Conservation (phyloP, 2,329 filamentous ascomycete genomes). For the Xylaria sp. region DNA sequence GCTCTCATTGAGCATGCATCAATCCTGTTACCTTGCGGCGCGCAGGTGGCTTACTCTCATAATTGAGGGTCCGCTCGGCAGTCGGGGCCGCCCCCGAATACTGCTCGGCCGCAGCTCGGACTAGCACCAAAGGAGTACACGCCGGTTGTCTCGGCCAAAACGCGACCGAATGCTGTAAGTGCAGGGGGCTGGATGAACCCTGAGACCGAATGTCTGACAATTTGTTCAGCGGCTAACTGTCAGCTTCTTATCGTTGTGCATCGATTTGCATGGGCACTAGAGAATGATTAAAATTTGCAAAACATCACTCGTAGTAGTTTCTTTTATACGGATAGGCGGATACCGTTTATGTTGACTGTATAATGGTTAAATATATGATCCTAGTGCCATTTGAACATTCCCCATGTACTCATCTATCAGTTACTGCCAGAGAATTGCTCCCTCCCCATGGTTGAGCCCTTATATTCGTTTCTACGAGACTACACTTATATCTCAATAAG, state of each 20-base stretch:
- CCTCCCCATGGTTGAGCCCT: constrained; percentile 5
- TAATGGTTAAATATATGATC: constrained; percentile 11
- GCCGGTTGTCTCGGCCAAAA: constrained; percentile 21
- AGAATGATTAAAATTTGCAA: constrained; percentile 10
- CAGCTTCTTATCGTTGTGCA: constrained; percentile 26
- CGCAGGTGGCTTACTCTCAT: constrained; percentile 16
- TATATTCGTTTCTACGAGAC: constrained; percentile 5
- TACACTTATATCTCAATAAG: constrained; percentile 10
- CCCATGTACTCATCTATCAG: constrained; percentile 25
- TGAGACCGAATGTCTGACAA: constrained; percentile 16
- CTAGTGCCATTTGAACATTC: constrained; percentile 9
- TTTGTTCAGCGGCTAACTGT: constrained; percentile 22
- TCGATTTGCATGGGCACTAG: constrained; percentile 14
- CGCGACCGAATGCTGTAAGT: constrained; percentile 4
- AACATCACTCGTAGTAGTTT: constrained; percentile 6
- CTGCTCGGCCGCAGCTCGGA: constrained; percentile 10
- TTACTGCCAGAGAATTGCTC: constrained; percentile 10
- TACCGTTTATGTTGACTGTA: neutral
- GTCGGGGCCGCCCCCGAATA: constrained; percentile 32
- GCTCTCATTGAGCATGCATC: neutral
- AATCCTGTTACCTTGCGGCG: neutral
- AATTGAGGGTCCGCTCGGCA: constrained; percentile 22
- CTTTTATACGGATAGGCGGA: constrained; percentile 12
- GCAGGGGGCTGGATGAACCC: constrained; percentile 2
- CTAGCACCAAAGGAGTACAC: constrained; percentile 22